Conservation (phyloP, 2,329 filamentous ascomycete genomes). For the Phialemonium atrogriseum region DNA sequence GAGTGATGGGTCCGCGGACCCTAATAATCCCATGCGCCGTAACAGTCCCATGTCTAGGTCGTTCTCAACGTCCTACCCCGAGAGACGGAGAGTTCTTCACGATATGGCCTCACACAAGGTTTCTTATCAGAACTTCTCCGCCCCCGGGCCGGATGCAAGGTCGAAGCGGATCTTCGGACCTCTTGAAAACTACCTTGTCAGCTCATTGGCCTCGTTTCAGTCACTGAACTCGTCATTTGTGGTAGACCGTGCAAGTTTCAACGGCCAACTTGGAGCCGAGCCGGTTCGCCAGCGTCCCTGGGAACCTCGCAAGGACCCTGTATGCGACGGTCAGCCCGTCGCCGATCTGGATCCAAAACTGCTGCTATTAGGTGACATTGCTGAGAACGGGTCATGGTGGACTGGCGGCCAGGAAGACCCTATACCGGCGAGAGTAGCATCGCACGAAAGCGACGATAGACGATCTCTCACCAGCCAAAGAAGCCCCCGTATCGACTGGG, state of each 20-base stretch:
- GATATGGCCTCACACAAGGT: constrained; percentile 6
- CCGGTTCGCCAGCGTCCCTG: constrained; percentile 9
- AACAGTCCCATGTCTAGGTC: constrained; percentile 23
- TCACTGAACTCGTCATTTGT: constrained; percentile 73
- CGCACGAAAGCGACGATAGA: constrained; percentile 23
- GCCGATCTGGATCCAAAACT: constrained; percentile 67
- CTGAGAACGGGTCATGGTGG: constrained; percentile 80
- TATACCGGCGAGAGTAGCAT: constrained; percentile 21
- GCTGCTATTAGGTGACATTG: constrained; percentile 64
- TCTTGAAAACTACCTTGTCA: constrained; percentile 69
- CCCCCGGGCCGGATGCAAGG: constrained; percentile 21
- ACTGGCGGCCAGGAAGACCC: constrained; percentile 47
- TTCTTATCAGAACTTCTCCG: constrained; percentile 6
- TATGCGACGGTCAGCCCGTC: constrained; percentile 30
- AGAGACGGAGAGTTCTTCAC: constrained; percentile 19
- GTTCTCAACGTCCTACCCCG: constrained; percentile 37
- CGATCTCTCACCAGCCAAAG: constrained; percentile 42
- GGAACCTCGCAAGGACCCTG: constrained; percentile 24
- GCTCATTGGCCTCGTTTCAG: constrained; percentile 59
- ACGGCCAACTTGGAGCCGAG: constrained; percentile 14
- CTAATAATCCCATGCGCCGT: constrained; percentile 20
- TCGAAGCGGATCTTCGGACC: constrained; percentile 60
- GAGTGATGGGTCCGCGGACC: too few species aligned
- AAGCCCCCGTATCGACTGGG: constrained; percentile 69
- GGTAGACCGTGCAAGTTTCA: constrained; percentile 30